Base-by-base conservation (phyloP, 352 stramenopile species). In the Phytophthora tentaculata region DNA sequence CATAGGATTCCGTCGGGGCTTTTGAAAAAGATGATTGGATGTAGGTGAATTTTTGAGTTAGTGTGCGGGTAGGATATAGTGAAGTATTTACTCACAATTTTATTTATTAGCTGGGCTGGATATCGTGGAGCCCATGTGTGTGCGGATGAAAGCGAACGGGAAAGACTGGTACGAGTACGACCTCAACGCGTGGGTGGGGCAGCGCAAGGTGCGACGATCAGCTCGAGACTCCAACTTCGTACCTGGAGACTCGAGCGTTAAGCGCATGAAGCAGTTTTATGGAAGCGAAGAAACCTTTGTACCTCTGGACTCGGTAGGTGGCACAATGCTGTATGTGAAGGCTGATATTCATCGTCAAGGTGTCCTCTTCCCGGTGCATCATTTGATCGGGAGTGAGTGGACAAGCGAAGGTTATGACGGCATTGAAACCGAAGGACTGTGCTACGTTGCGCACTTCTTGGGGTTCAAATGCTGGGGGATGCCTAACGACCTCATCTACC, bases 391-490 rank as follows among this genome's bases (percentile, higher is more conserved):
- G 29, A 79, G 52, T 13, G 64, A 80, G 23, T 83, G 76, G 74
- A 56, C 62, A n/a, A 47, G 39, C 6, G 77, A 85, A 57, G 76
- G 79, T 0, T 83, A 77, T 61, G 79, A 88, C 49, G 79, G 71
- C 20, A 81, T 86, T 26, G 79, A 86, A 59, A 81, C 73, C 9
- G 73, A 82, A 26, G 79, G 79, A 14, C 26, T 87, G 7, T 84
- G 76, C 49, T 84, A 82, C 55, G 28, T 68, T 4, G 79, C 79
- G n/a, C 73, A 80, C 32, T 79, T 87, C 41, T 50, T 87, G 14
- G 79, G 79, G 0, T 83, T 75, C 66, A 79, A 71, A 47, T 87
- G 76, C 63, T 87, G 74, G 70, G 71, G 70, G 13, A 83, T 87
- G 79, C 73, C 76, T 2, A 73, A 86, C 52, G 71, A 83, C 9